Evolutionary conservation across 2,329 filamentous ascomycete species (phyloP).

Genomic region (Magnaporthiopsis incrustans): DNA sequence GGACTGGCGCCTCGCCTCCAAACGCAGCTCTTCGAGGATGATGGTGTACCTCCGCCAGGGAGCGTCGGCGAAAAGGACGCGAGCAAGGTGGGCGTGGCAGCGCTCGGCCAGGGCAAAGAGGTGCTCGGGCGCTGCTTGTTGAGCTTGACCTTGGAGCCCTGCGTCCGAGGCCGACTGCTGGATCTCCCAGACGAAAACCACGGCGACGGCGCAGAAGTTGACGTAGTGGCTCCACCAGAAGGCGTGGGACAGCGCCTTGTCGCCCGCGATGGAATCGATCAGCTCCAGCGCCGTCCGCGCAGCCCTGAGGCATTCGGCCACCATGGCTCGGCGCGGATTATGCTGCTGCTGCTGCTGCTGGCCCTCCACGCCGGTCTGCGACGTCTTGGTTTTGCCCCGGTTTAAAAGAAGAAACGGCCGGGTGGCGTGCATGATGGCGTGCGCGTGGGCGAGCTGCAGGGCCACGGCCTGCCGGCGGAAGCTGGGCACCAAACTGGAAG

Average conservation of each 20-base stretch:
- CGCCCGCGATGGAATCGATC: slow-evolving; percentile 31
- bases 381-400: slow-evolving; percentile 5
- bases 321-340: slow-evolving; percentile 21
- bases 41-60: slow-evolving; percentile 41
- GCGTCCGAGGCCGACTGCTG: slow-evolving; percentile 22
- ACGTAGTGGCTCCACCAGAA: slow-evolving; percentile 48
- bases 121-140: slow-evolving; percentile 10
- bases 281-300: slow-evolving; percentile 26
- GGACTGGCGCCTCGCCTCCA: slow-evolving; percentile 22
- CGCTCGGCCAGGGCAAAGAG: slow-evolving; percentile 34
- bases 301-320: slow-evolving; percentile 37
- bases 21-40: slow-evolving; percentile 42
- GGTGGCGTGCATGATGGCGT: slow-evolving; percentile 48
- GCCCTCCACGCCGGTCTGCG: slow-evolving; percentile 8
- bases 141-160: neutral
- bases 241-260: slow-evolving; percentile 33
- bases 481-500: slow-evolving; percentile 35
- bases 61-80: slow-evolving; percentile 28
- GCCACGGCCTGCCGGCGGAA: slow-evolving; percentile 43
- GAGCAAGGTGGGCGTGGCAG: slow-evolving; percentile 36
- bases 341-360: too few species aligned
- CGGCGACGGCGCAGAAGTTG: slow-evolving; percentile 44
- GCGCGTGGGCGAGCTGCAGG: slow-evolving; percentile 44
- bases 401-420: slow-evolving; percentile 41
- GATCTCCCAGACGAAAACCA: slow-evolving; percentile 46